Evolutionary conservation across 305 asterid genomes (phyloP), one percentile per base, ranked within the genome.

Genomic region (Fraxinus latifolia): DNA sequence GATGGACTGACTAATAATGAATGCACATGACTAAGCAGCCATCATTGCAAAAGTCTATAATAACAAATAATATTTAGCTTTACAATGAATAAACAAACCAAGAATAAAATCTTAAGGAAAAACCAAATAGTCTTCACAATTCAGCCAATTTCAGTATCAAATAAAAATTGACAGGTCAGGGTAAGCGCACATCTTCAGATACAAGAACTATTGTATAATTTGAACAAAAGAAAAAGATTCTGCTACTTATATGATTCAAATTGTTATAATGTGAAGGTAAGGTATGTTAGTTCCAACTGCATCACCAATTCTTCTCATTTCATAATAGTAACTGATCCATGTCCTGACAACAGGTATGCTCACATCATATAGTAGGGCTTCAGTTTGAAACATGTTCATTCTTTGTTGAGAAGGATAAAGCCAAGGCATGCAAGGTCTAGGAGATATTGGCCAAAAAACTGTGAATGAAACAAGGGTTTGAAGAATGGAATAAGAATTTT

Each of bases 51-150:
- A 76, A 42, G 47, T 60, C 77, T 37, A 15, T 2, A 68, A 36
- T 14, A 31, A n/a, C 27, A 60, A 36, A 37, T 68, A 58, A 73
- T 6, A 72, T 79, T 79, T 39, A 42, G 31, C 42, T 75, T 68
- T 67, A 37, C 73, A 42, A 74, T 75, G 58, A 34, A 80, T n/a
- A 55, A 81, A 80, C 27, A 29, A 79, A 36, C 42, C 79, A 79
- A 70, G 83, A 65, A 34, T 42, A 76, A 37, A 15, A 9, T 72
- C 67, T 17, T 55, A 55, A 6, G 11, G 67, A 17, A 55, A 55
- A 55, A 17, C 27, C 3, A 55, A 55, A n/a, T 17, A 55, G 65
- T n/a, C 27, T 55, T 55, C 27, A 6, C 27, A 55, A 44, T 5
- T 33, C 58, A 67, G 58, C 25, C 77, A 81, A 44, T 60, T 81